Evolutionary conservation across 78 protist genomes (phyloP).

Genomic region (Dictyostelium purpureum): DNA sequence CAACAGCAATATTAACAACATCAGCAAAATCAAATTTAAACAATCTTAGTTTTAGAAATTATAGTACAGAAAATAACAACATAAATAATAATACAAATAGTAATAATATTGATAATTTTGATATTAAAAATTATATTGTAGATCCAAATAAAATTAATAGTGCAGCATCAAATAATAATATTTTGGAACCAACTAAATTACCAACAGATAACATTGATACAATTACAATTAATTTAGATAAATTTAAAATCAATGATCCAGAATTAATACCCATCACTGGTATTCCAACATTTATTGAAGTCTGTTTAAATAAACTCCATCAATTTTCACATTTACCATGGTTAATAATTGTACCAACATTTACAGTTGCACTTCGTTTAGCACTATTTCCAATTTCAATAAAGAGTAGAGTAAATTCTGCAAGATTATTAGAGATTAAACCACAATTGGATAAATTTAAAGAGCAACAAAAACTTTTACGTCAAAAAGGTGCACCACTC

Average conservation of each 20-base stretch:
- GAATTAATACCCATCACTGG: constrained; percentile 41
- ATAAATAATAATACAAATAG: neutral
- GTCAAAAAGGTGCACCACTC: neutral
- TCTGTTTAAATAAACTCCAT: constrained; percentile 10
- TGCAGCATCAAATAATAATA: neutral
- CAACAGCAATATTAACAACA: neutral
- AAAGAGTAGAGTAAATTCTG: constrained; percentile 27
- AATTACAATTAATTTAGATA: neutral
- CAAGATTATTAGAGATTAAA: constrained; percentile 27
- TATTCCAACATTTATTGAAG: constrained; percentile 62
- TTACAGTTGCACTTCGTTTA: constrained; percentile 8
- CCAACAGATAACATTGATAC: neutral
- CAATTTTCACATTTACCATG: constrained; percentile 20
- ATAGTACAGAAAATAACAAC: neutral
- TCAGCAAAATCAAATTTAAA: neutral
- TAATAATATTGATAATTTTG: neutral
- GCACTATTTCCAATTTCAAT: constrained; percentile 47
- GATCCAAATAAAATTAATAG: too few relatives aligned
- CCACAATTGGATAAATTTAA: constrained; percentile 69
- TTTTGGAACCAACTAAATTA: neutral
- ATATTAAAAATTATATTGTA: too few relatives aligned
- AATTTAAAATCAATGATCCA: constrained; percentile 16
- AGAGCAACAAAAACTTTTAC: neutral
- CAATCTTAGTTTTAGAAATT: too few relatives aligned
- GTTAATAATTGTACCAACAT: constrained; percentile 56